Conservation (phyloP, 139 green algal genomes). For the Axilococcus clingmanii region DNA sequence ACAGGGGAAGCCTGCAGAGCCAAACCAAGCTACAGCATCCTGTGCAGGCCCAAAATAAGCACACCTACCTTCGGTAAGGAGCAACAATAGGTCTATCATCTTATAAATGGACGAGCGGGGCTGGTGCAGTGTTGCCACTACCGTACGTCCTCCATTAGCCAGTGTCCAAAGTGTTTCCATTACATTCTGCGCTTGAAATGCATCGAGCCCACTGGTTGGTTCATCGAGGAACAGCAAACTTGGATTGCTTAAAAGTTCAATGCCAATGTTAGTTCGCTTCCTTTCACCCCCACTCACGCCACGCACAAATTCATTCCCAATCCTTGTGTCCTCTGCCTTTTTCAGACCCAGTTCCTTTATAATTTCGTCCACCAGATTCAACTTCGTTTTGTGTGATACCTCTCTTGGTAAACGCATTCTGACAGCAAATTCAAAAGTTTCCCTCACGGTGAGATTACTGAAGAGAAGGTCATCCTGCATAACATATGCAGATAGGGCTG, state of each 20-base stretch:
- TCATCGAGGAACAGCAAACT: conserved; percentile 47
- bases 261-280: conserved; percentile 35
- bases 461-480: conserved; percentile 57
- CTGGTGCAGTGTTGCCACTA: conserved; percentile 49
- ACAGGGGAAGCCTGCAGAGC: conserved; percentile 7
- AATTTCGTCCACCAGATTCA: conserved; percentile 12
- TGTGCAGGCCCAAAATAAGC: conserved; percentile 29
- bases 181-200: conserved; percentile 41
- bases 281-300: conserved; percentile 43
- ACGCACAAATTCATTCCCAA: conserved; percentile 33
- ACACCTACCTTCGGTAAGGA: conserved; percentile 24
- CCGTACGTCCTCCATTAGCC: conserved; percentile 12
- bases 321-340: conserved; percentile 26
- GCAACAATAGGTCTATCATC: conserved; percentile 34
- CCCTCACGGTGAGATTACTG: conserved; percentile 39
- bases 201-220: conserved; percentile 39
- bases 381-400: conserved; percentile 14
- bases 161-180: conserved; percentile 22
- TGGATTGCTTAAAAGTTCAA: conserved; percentile 35
- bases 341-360: conserved; percentile 34
- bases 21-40: conserved; percentile 19
- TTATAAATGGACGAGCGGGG: conserved; percentile 29
- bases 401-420: conserved; percentile 38
- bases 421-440: conserved; percentile 48
- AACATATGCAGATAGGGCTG: conserved; percentile 11